These are phyloP conservation scores for Hypoxylon sp. DNA, from an alignment of 2,329 filamentous ascomycete genomes.

Conservation along the genomic window DNA sequence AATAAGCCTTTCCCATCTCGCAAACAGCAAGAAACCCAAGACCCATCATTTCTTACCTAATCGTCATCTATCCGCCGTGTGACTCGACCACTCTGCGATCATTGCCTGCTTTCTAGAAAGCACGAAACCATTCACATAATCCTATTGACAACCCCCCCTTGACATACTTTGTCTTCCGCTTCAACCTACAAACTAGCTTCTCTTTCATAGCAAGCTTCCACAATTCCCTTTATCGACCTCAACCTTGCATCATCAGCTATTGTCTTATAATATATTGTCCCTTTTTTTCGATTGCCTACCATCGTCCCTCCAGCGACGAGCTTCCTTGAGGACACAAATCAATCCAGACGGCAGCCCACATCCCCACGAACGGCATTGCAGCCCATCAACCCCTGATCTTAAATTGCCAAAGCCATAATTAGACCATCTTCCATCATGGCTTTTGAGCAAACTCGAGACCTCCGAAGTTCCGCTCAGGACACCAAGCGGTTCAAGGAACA, in stretches of 20 bases:
- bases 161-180: constrained; percentile 18
- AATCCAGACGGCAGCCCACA: constrained; percentile 17
- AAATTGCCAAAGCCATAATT: constrained; percentile 8
- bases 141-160: constrained; percentile 7
- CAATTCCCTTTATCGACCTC: constrained; percentile 13
- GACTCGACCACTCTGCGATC: constrained; percentile 41
- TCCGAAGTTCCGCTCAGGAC: constrained; percentile 61
- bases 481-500: constrained; percentile 63
- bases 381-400: constrained; percentile 14
- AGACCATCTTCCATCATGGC: constrained; percentile 46
- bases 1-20: constrained; percentile 43
- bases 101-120: constrained; percentile 41
- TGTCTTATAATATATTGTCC: constrained; percentile 29
- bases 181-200: constrained; percentile 32
- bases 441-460: constrained; percentile 57
- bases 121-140: constrained; percentile 27
- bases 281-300: constrained; percentile 17
- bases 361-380: constrained; percentile 12
- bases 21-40: constrained; percentile 44
- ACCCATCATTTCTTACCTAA: constrained; percentile 47
- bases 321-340: constrained; percentile 19
- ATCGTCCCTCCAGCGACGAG: constrained; percentile 14
- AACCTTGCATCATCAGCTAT: constrained; percentile 21
- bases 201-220: constrained; percentile 19
- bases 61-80: constrained; percentile 47